A percentile compares a stretch with the other conserved stretches of the same genome.
Evolutionary conservation across 371 early-diverging fungal species (phyloP).

Genomic region (Mucor racemosus): DNA sequence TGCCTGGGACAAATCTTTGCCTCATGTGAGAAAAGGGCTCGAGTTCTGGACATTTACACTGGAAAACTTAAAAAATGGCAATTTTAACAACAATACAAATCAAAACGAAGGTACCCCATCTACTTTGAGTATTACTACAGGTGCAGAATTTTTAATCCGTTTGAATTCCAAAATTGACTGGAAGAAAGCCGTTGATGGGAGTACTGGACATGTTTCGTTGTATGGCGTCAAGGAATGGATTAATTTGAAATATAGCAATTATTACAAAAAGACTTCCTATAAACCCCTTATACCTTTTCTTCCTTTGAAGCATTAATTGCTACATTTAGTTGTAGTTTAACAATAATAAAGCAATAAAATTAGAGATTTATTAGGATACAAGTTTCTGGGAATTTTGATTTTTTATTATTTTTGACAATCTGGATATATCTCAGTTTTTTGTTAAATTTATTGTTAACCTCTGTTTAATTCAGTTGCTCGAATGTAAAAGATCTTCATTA

Average conservation of each 20-base stretch:
- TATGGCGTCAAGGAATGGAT: slow-evolving; percentile 40
- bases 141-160: slow-evolving; percentile 26
- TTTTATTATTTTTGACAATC: too few species aligned
- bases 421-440: too few species aligned
- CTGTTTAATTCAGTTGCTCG: too few species aligned
- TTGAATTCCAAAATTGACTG: slow-evolving; percentile 22
- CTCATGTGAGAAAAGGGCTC: slow-evolving; percentile 19
- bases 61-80: neutral
- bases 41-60: slow-evolving; percentile 2
- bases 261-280: slow-evolving; percentile 10
- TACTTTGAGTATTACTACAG: slow-evolving; percentile 8
- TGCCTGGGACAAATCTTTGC: slow-evolving; percentile 32
- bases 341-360: too few species aligned
- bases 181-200: slow-evolving; percentile 30
- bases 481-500: too few species aligned
- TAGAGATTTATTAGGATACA: too few species aligned
- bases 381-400: too few species aligned
- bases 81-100: neutral
- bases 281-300: slow-evolving; percentile 3
- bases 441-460: too few species aligned
- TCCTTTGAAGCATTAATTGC: neutral
- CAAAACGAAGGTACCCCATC: slow-evolving; percentile 11
- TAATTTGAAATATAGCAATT: slow-evolving; percentile 20
- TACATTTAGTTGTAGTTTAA: too few species aligned
- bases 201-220: slow-evolving; percentile 29